Evolutionary conservation across 345 rosid genomes (phyloP).

Genomic region (Aurinia saxatilis): DNA sequence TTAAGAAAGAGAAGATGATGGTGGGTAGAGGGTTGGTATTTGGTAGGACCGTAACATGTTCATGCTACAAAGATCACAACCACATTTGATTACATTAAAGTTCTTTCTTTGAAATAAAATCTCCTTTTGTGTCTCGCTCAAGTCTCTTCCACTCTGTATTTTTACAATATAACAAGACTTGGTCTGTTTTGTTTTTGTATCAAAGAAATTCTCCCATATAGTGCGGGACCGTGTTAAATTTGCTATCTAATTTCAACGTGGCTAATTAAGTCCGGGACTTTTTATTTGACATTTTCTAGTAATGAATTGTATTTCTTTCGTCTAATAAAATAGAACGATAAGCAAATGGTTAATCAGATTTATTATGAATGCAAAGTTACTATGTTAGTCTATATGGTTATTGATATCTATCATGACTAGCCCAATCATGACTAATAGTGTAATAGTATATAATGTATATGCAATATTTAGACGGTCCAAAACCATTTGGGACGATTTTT

Average conservation of each 20-base stretch:
- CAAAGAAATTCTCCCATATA: not conserved
- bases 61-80: conserved; percentile 4
- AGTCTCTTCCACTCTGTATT: conserved; percentile 6
- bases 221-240: conserved; percentile 1
- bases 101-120: not conserved
- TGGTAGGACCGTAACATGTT: conserved; percentile 26
- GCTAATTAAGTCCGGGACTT: not conserved
- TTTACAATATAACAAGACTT: not conserved
- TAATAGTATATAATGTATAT: too few relatives aligned
- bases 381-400: too few relatives aligned
- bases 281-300: not conserved
- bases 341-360: too few relatives aligned
- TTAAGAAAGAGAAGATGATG: not conserved
- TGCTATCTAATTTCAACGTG: not conserved
- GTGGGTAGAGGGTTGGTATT: conserved; percentile 20
- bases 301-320: too few relatives aligned
- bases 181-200: not conserved
- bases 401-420: too few relatives aligned
- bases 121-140: not conserved
- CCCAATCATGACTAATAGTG: too few relatives aligned
- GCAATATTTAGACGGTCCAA: too few relatives aligned
- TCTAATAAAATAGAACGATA: too few relatives aligned
- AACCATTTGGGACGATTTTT: too few relatives aligned
- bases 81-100: conserved; percentile 20
- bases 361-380: too few relatives aligned